A percentile compares a stretch with the other conserved stretches of the same genome.
Conservation (phyloP, 805 yeast species). For the Priceomyces fermenticarens region DNA sequence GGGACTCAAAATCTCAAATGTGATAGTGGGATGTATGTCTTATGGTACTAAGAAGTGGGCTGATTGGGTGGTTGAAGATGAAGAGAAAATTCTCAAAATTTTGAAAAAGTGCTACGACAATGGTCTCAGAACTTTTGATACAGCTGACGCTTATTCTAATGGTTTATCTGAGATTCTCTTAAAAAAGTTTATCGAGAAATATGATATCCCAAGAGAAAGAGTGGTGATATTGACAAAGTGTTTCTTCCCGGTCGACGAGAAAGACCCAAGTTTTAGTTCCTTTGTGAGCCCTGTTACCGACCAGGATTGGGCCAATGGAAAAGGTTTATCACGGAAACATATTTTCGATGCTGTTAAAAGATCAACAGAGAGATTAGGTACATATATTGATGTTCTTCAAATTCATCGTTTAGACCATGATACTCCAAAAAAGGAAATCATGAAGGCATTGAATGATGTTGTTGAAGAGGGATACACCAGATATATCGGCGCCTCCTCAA, state of each 20-base stretch:
- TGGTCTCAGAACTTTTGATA: constrained; percentile 21
- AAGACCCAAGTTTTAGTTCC: no score
- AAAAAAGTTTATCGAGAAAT: constrained; percentile 18
- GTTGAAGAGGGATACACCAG: constrained; percentile 46
- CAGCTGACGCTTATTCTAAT: constrained; percentile 21
- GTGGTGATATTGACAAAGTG: constrained; percentile 19
- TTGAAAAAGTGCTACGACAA: constrained; percentile 22
- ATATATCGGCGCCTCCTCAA: constrained; percentile 63
- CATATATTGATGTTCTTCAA: constrained; percentile 52
- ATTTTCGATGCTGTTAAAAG: constrained; percentile 41
- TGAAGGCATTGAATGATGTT: constrained; percentile 55
- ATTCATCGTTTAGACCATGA: constrained; percentile 53
- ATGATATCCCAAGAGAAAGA: constrained; percentile 16
- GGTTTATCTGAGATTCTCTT: constrained; percentile 16
- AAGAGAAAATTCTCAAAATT: constrained; percentile 9
- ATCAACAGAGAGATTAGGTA: constrained; percentile 47
- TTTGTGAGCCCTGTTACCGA: no score
- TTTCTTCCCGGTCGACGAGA: constrained; percentile 5
- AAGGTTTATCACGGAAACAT: constrained; percentile 39
- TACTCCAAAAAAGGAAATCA: constrained; percentile 50
- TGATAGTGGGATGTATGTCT: constrained; percentile 57
- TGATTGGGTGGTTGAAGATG: constrained; percentile 3
- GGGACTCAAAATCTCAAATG: constrained; percentile 47
- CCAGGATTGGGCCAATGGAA: constrained; percentile 21
- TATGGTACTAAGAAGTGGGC: constrained; percentile 42